Percentiles rank a stretch among this genome's conserved stretches.
phyloP scores from a whole-genome alignment of 352 stramenopile species.

The Hyaloperonospora brassicae region DNA sequence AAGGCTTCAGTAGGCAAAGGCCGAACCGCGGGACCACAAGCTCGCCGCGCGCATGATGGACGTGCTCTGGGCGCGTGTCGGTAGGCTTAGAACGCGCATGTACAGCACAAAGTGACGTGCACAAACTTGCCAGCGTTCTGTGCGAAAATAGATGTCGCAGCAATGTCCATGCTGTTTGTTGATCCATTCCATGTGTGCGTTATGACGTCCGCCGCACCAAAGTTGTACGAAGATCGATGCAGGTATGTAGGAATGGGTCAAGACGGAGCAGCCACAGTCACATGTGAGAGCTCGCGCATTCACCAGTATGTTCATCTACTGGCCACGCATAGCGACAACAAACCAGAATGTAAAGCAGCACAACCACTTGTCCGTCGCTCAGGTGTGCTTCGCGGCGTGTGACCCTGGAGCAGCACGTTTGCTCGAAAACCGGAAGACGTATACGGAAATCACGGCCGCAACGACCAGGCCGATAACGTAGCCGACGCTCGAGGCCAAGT shows the following conservation, averaged over 20 bases:
- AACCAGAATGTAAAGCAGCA: conserved; percentile 3
- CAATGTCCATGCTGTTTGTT: conserved; percentile 15
- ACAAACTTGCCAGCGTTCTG: conserved; percentile 23
- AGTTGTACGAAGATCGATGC: too few relatives aligned
- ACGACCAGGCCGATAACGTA: conserved; percentile 41
- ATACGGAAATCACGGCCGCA: conserved; percentile 41
- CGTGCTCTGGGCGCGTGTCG: conserved; percentile 6
- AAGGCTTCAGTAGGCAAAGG: conserved; percentile 16
- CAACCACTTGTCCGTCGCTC: conserved; percentile 14
- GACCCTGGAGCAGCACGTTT: conserved; percentile 14
- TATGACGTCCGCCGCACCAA: too few relatives aligned
- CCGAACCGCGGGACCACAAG: conserved; percentile 10
- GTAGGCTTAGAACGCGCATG: conserved; percentile 33
- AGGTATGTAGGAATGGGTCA: too few relatives aligned
- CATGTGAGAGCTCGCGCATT: too few relatives aligned
- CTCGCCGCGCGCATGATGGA: conserved; percentile 1
- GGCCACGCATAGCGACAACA: background rate
- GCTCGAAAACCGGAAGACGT: conserved; percentile 54
- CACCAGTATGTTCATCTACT: background rate
- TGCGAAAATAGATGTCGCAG: conserved; percentile 30
- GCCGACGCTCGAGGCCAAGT: conserved; percentile 33
- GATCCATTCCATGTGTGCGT: too few relatives aligned
- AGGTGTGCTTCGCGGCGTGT: conserved; percentile 30
- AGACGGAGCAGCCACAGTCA: too few relatives aligned
- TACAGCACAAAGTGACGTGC: conserved; percentile 25